A percentile compares a stretch with the other conserved stretches of the same genome.
Conservation (phyloP, 805 yeast species). For the Metschnikowia sp. region DNA sequence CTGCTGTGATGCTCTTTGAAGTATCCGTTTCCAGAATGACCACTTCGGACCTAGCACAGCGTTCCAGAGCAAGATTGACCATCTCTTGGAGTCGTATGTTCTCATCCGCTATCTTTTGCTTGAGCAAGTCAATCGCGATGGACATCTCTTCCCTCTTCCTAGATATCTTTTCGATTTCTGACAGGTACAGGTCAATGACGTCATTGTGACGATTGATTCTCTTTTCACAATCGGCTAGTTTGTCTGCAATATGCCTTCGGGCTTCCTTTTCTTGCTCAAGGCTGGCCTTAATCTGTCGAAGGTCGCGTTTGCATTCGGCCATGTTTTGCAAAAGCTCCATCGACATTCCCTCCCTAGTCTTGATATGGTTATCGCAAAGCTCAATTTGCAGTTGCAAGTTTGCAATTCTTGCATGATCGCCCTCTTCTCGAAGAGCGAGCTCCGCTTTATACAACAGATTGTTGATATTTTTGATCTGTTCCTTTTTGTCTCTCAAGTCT, state of each 20-base stretch:
- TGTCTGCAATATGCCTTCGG: neutral
- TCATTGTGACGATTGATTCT: conserved; percentile 8
- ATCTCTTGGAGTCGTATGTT: conserved; percentile 18
- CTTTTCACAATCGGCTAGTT: conserved; percentile 20
- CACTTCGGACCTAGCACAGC: conserved; percentile 50
- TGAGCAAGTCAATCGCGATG: conserved; percentile 13
- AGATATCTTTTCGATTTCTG: conserved; percentile 12
- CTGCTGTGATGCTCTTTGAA: conserved; percentile 46
- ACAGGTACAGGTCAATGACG: conserved; percentile 18
- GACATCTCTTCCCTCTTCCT: conserved; percentile 15
- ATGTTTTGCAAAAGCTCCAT: conserved; percentile 19
- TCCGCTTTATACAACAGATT: conserved; percentile 30
- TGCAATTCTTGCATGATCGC: conserved; percentile 41
- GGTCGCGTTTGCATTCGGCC: conserved; percentile 4
- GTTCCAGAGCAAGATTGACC: conserved; percentile 28
- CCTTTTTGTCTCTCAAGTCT: conserved; percentile 9
- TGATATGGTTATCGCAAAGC: conserved; percentile 26
- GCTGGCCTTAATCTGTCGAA: conserved; percentile 2
- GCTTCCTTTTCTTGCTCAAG: conserved; percentile 4
- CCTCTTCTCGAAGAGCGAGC: conserved; percentile 42
- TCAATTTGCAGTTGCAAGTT: conserved; percentile 32
- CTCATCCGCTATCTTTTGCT: conserved; percentile 9
- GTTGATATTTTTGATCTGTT: conserved; percentile 16
- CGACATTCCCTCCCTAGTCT: conserved; percentile 26
- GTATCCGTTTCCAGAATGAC: conserved; percentile 37